These are phyloP conservation scores for Jatropha podagrica DNA, from an alignment of 441 rosid species.

Conservation along the genomic window DNA sequence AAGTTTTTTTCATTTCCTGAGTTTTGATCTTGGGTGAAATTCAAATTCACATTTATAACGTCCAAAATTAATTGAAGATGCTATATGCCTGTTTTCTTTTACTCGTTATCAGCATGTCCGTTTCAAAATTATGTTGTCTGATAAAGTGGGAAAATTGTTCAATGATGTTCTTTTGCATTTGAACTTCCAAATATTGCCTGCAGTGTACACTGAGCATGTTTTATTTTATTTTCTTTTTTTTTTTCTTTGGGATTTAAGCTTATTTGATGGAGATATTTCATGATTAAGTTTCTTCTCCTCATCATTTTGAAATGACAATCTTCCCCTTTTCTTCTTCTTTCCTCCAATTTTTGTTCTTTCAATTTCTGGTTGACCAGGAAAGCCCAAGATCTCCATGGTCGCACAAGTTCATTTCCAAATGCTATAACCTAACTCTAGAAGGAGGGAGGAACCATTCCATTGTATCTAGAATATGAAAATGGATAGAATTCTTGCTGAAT, in stretches of 20 bases:
- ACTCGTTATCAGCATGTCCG: not conserved
- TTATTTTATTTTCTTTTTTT: not conserved
- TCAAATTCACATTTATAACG: slow-evolving; percentile 9
- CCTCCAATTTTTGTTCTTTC: not conserved
- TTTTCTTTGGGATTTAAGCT: not conserved
- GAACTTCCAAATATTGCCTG: not conserved
- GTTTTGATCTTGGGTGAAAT: slow-evolving; percentile 1
- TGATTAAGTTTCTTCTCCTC: not conserved
- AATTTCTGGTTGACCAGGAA: not conserved
- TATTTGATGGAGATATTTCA: not conserved
- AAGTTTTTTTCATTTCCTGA: slow-evolving; percentile 32
- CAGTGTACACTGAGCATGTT: not conserved
- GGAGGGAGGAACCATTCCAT: not conserved
- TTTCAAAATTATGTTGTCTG: not conserved
- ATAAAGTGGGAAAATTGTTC: not conserved
- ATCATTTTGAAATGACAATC: not conserved
- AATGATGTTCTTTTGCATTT: not conserved
- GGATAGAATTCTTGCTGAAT: not conserved
- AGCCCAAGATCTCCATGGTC: not conserved
- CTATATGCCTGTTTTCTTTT: not conserved
- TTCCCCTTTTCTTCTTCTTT: not conserved
- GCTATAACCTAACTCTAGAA: not conserved
- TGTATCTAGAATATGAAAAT: not conserved
- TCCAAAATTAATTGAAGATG: not conserved
- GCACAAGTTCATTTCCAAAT: not conserved